Base-by-base conservation (phyloP, 1,139 yeast genomes). In the Torulaspora globosa region DNA sequence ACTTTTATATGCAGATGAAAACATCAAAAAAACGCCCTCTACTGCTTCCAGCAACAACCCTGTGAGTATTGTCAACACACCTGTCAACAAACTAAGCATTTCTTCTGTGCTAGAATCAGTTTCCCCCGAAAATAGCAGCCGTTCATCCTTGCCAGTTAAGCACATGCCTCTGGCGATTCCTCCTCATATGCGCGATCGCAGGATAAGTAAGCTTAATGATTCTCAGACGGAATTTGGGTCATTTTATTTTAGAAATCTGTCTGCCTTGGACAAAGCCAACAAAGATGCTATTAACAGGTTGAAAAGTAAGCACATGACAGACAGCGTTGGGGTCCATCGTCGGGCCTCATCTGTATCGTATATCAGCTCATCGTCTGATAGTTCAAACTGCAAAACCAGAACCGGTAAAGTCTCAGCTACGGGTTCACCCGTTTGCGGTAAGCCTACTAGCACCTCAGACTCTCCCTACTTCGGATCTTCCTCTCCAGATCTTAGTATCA, bases 211-310 rank as follows among this genome's bases (percentile, higher is more conserved):
- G 53, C 67, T 86, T 50, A 84, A 84, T 43, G 97, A 88, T 52
- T 68, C 76, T 2, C 73, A 79, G 39, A 78, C 80, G 27, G 97
- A 90, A 57, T 94, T 92, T 75, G 99, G 99, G 0, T 83, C 94
- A 2, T 94, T 94, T 65, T 83, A 87, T 51, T 94, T 87, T 67
- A 75, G 96, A 56, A 94, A 94, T 63, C 70, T 94, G 52, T 82
- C 92, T 10, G 94, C 94, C 3, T 73, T 94, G 51, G 98, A 92
- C 58, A 86, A 85, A 59, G 97, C 96, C 14, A 94, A 94, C 60
- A 88, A 87, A 62, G 97, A 90, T 66, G 90, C 87, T 12, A 87
- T 94, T 49, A 86, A 86, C 59, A 71, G 96, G 53, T 75, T 94
- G 59, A 86, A 88, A 59, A 82, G 75, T 38, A 97, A 92, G 62